Base-by-base conservation (phyloP, 495 filamentous ascomycete species). In the Aspergillus ostianus region DNA sequence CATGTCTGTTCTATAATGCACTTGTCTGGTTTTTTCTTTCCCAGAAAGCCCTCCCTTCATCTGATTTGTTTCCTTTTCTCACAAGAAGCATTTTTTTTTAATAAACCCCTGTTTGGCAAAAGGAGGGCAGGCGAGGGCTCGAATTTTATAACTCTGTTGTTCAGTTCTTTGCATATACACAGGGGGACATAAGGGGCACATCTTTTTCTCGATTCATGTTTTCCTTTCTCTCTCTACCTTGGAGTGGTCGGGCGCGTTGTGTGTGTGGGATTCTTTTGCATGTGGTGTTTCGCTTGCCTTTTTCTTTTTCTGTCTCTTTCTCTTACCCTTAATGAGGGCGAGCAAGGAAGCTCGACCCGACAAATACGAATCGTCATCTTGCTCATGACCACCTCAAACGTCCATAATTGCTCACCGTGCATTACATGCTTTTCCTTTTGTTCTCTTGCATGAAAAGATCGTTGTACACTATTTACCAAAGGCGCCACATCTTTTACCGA, bases 81-180 rank as follows among this genome's bases (percentile, higher is more conserved):
- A 58, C 56, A 61, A 66, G 67, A 65, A 53, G 58, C 67, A 67
- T 64, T 63, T 64, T 63, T 70, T 65, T 65, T n/a, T n/a, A n/a
- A n/a, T n/a, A 67, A 61, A 59, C 51, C 58, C 57, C 61, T 55
- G 62, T 60, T 47, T 59, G 65, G 58, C 52, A 57, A 13, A 27
- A 58, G 61, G 60, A 58, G 51, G 57, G 57, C 41, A 48, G 58
- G 47, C 56, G 51, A 55, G 36, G 57, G 61, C 56, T 59, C 60
- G 30, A 55, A 58, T 60, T 45, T 65, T 73, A 73, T 75, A 72
- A 65, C 69, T 70, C 62, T 69, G 69, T 67, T 74, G 63, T 65
- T 73, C 62, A 68, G 62, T 76, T 74, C 61, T 70, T 75, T 74
- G 75, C 75, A 77, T 78, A 77, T 78, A 77, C 70, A 74, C 66